phyloP scores from a whole-genome alignment of 2,329 filamentous ascomycete genomes.

The Bisporella sp. region DNA sequence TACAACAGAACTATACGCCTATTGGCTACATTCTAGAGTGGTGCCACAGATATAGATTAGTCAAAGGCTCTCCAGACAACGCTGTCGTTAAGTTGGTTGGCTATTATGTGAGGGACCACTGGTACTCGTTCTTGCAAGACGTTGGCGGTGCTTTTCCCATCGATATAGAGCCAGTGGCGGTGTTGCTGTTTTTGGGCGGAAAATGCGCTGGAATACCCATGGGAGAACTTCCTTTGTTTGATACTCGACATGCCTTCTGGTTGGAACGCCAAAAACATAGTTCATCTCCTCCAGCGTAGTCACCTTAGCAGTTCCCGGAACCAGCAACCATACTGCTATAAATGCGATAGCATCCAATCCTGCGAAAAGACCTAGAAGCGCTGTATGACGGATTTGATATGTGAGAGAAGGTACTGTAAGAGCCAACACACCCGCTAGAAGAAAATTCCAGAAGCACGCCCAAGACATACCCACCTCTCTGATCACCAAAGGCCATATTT shows the following conservation, averaged over 20 bases:
- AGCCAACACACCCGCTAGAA: neutral
- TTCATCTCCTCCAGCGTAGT: conserved; percentile 22
- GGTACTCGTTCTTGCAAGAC: neutral
- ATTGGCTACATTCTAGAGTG: too few relatives aligned
- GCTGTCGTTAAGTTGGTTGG: too few relatives aligned
- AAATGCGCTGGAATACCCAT: conserved; percentile 2
- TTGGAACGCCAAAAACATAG: conserved; percentile 38
- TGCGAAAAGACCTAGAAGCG: neutral
- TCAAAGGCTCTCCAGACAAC: too few relatives aligned
- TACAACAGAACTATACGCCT: too few relatives aligned
- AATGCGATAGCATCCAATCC: neutral
- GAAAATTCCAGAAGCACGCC: neutral
- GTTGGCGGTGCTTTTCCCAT: neutral
- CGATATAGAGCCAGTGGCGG: neutral
- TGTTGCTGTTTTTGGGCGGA: neutral
- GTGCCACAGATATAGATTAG: too few relatives aligned
- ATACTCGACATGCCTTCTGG: conserved; percentile 15
- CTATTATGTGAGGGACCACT: too few relatives aligned
- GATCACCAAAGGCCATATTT: neutral
- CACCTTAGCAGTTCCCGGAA: conserved; percentile 48
- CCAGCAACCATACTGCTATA: conserved; percentile 9
- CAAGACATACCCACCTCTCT: neutral
- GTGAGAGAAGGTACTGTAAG: neutral
- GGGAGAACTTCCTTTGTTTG: conserved; percentile 15
- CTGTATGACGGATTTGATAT: neutral